These are phyloP conservation scores for Micromonas commoda DNA, from an alignment of 139 green algal species.

Conservation along the genomic window DNA sequence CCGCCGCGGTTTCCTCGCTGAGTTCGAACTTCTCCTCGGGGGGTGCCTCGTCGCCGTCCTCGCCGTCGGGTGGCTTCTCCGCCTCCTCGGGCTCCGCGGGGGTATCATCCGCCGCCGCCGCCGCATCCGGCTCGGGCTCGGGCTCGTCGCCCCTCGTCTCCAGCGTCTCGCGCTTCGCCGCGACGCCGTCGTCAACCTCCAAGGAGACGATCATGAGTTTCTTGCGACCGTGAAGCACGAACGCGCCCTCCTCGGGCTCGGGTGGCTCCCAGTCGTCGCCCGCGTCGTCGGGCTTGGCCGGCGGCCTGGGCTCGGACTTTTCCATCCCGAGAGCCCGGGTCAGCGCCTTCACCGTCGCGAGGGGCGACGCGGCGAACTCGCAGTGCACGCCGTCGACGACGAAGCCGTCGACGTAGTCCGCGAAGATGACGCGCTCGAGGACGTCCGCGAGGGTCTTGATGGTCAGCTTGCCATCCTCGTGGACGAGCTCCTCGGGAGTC, in stretches of 20 bases:
- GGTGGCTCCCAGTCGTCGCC: background rate
- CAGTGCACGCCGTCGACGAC: conserved; percentile 13
- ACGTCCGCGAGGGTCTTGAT: too few relatives aligned
- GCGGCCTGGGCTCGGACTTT: background rate
- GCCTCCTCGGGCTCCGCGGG: conserved; percentile 7
- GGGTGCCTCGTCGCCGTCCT: conserved; percentile 8
- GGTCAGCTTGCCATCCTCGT: too few relatives aligned
- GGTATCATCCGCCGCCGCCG: conserved; percentile 18
- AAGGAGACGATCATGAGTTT: background rate
- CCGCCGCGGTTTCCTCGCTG: background rate
- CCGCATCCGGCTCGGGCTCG: background rate
- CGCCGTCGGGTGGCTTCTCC: background rate
- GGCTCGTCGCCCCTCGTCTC: background rate
- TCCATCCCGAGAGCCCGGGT: background rate
- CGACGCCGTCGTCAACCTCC: background rate
- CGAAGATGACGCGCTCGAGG: background rate
- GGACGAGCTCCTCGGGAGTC: too few relatives aligned
- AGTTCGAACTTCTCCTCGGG: background rate
- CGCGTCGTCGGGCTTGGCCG: background rate
- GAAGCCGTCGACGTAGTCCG: background rate
- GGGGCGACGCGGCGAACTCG: background rate
- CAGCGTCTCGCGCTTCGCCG: background rate
- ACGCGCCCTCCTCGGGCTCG: conserved; percentile 1
- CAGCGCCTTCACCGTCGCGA: background rate
- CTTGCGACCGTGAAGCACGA: conserved; percentile 17